phyloP scores from a whole-genome alignment of 495 filamentous ascomycete genomes.

The Cladorrhinum samala region DNA sequence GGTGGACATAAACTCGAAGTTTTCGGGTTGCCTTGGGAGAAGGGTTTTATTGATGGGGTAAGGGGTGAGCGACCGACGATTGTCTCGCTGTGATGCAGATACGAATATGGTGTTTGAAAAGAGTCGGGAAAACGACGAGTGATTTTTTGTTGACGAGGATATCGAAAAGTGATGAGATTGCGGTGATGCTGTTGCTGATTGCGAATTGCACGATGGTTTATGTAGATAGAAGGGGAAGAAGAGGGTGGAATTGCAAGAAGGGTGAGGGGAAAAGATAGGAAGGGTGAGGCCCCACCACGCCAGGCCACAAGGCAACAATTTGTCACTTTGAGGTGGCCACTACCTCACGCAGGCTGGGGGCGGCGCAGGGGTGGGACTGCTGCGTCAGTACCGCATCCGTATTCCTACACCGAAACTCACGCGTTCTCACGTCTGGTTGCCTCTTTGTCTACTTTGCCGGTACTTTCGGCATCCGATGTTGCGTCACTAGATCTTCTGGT shows the following conservation, averaged over 20 bases:
- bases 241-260: conserved; percentile 11
- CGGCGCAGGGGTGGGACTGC: not conserved
- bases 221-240: conserved; percentile 17
- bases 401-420: not conserved
- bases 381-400: conserved; percentile 2
- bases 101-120: too few species aligned
- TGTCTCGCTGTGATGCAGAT: conserved; percentile 29
- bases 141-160: conserved; percentile 6
- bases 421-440: not conserved
- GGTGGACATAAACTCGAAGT: conserved; percentile 97
- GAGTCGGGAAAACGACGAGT: conserved; percentile 1
- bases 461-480: not conserved
- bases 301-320: conserved; percentile 26
- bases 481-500: conserved; percentile 2
- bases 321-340: not conserved
- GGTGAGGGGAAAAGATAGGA: conserved; percentile 23
- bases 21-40: conserved; percentile 43
- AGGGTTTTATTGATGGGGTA: conserved; percentile 30
- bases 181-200: conserved; percentile 26
- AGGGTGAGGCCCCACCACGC: conserved; percentile 14
- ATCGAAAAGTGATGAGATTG: conserved; percentile 17
- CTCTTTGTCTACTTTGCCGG: conserved; percentile 1
- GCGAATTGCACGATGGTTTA: conserved; percentile 2
- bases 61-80: conserved; percentile 40
- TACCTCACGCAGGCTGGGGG: conserved; percentile 5